phyloP scores from a whole-genome alignment of 305 asterid genomes.

The Caryopteris hybrid region DNA sequence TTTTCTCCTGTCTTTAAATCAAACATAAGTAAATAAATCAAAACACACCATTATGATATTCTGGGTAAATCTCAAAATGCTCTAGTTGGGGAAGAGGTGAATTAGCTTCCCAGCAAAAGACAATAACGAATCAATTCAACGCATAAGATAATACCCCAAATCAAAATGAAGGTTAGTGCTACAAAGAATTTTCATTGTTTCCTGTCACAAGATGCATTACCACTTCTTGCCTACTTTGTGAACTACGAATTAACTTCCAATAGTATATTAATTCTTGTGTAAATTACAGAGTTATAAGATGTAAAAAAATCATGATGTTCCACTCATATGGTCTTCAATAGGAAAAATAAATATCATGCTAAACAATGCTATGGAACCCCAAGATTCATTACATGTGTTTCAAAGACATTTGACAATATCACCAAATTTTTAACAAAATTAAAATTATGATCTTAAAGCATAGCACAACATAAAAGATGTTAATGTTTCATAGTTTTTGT shows the following conservation, averaged over 20 bases:
- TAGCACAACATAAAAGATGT: background rate
- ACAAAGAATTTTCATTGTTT: background rate
- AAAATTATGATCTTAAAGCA: background rate
- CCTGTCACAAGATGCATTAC: background rate
- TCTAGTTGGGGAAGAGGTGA: background rate
- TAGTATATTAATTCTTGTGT: background rate
- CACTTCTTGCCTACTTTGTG: background rate
- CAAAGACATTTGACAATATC: background rate
- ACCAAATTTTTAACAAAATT: background rate
- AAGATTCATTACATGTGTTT: constrained; percentile 3
- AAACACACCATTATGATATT: background rate
- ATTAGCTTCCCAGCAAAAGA: background rate
- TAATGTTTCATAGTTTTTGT: too few species aligned
- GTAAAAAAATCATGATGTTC: background rate
- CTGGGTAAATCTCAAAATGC: background rate
- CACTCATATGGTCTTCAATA: background rate
- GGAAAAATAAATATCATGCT: background rate
- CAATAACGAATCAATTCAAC: background rate
- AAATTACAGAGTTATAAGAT: background rate
- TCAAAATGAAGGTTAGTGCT: background rate
- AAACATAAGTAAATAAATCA: background rate
- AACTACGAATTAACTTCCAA: background rate
- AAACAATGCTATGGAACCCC: background rate
- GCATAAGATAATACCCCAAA: background rate
- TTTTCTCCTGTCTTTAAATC: background rate